Conservation (phyloP, 2,329 filamentous ascomycete species). For the Pyricularia sp. region DNA sequence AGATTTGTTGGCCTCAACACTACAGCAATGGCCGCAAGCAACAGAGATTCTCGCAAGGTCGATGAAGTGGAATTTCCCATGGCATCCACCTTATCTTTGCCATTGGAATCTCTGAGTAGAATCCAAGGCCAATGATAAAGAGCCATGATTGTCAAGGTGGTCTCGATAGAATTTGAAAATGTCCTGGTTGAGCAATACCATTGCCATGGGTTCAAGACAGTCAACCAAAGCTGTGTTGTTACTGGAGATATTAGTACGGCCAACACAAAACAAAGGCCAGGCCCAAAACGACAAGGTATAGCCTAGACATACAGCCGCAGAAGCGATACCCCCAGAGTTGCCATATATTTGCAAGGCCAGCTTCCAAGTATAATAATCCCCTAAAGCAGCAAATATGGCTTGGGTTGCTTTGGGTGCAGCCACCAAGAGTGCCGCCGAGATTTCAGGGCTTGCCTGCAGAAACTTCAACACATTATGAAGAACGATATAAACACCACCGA, state of each 20-base stretch:
- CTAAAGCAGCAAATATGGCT: constrained; percentile 64
- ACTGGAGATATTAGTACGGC: not conserved
- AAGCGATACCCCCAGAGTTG: constrained; percentile 49
- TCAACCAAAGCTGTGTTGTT: constrained; percentile 52
- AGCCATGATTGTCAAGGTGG: constrained; percentile 72
- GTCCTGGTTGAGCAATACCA: constrained; percentile 93
- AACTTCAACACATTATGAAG: constrained; percentile 46
- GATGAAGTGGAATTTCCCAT: not conserved
- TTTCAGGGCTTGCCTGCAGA: constrained; percentile 41
- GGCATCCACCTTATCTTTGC: not conserved
- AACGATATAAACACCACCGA: constrained; percentile 63
- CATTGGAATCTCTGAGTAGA: constrained; percentile 36
- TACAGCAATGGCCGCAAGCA: constrained; percentile 72
- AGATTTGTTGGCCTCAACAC: constrained; percentile 83
- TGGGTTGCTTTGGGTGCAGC: constrained; percentile 68
- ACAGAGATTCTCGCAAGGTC: constrained; percentile 50
- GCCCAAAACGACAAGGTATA: not conserved
- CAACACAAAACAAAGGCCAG: not conserved
- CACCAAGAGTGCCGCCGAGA: constrained; percentile 58
- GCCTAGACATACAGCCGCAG: constrained; percentile 55
- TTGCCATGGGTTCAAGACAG: constrained; percentile 78
- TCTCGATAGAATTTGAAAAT: constrained; percentile 89
- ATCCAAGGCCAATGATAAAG: constrained; percentile 84
- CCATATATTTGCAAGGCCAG: constrained; percentile 69
- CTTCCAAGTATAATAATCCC: constrained; percentile 84